A percentile compares a stretch with the other conserved stretches of the same genome.
Evolutionary conservation across 768 basidiomycete species (phyloP).

Genomic region (Lentinula guzmanii): DNA sequence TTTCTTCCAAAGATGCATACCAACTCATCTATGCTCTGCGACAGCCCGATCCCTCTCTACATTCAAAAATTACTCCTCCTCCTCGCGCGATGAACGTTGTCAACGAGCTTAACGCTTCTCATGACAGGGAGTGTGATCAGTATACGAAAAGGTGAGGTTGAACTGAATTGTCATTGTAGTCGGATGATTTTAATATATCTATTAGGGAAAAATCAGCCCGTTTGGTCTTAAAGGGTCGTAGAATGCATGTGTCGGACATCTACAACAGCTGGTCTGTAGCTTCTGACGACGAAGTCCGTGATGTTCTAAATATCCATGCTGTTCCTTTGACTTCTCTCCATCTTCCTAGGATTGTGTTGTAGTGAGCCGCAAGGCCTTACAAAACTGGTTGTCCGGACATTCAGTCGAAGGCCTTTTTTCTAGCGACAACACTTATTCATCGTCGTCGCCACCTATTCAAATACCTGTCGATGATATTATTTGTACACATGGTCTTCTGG

Average conservation of each 20-base stretch:
- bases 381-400: constrained; percentile 50
- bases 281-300: constrained; percentile 40
- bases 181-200: constrained; percentile 6
- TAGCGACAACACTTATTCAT: constrained; percentile 4
- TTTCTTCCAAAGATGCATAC: constrained; percentile 84
- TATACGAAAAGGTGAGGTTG: constrained; percentile 40
- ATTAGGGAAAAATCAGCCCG: constrained; percentile 38
- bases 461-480: constrained; percentile 42
- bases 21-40: constrained; percentile 86
- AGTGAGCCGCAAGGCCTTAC: constrained; percentile 54
- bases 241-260: constrained; percentile 51
- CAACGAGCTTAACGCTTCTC: constrained; percentile 44
- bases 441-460: not conserved
- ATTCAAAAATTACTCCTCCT: constrained; percentile 40
- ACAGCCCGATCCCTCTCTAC: constrained; percentile 10
- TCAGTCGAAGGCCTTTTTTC: constrained; percentile 22
- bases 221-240: constrained; percentile 40
- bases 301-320: not conserved
- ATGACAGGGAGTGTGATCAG: constrained; percentile 46
- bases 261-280: constrained; percentile 57
- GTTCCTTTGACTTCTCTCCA: constrained; percentile 5
- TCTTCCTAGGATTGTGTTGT: constrained; percentile 45
- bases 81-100: constrained; percentile 49
- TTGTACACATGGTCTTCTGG: constrained; percentile 57
- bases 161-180: constrained; percentile 4